A percentile compares a stretch with the other conserved stretches of the same genome.
Evolutionary conservation across 2,329 filamentous ascomycete genomes (phyloP).

Genomic region (Amylocarpus encephaloides): DNA sequence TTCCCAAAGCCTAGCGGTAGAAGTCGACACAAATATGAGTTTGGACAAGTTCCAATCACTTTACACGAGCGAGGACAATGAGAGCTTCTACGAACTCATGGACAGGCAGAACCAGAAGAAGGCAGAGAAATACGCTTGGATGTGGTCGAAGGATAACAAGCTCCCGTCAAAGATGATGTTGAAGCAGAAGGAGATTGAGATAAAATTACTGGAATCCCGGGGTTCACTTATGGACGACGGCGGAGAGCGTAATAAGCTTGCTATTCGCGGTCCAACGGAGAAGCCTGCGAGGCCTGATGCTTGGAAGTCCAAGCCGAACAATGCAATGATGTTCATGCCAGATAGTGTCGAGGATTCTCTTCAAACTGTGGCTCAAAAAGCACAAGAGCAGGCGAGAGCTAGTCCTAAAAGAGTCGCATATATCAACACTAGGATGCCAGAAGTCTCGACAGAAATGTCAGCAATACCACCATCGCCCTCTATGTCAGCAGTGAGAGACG

Average conservation of each 20-base stretch:
- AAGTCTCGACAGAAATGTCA: conserved; percentile 35
- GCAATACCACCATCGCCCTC: conserved; percentile 68
- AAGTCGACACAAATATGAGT: conserved; percentile 67
- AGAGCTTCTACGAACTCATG: conserved; percentile 87
- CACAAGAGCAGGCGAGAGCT: conserved; percentile 65
- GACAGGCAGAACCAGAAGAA: conserved; percentile 85
- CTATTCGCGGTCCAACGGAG: conserved; percentile 60
- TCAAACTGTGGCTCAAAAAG: conserved; percentile 59
- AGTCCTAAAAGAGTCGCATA: conserved; percentile 74
- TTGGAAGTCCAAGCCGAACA: conserved; percentile 70
- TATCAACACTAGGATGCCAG: conserved; percentile 73
- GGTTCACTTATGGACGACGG: conserved; percentile 49
- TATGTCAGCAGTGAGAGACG: conserved; percentile 75
- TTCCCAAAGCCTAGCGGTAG: conserved; percentile 35
- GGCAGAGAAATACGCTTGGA: conserved; percentile 79
- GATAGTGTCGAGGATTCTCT: conserved; percentile 55
- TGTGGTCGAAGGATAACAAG: conserved; percentile 82
- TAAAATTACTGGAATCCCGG: conserved; percentile 41
- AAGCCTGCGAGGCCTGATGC: conserved; percentile 71
- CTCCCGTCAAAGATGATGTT: conserved; percentile 74
- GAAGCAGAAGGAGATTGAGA: conserved; percentile 56
- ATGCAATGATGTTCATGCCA: conserved; percentile 80
- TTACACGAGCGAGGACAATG: conserved; percentile 97
- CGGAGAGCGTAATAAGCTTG: conserved; percentile 47
- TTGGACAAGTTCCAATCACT: conserved; percentile 81